Evolutionary conservation across 768 basidiomycete genomes (phyloP), one percentile per base, ranked within the genome.

Genomic region (Melanogaster broomeanus): DNA sequence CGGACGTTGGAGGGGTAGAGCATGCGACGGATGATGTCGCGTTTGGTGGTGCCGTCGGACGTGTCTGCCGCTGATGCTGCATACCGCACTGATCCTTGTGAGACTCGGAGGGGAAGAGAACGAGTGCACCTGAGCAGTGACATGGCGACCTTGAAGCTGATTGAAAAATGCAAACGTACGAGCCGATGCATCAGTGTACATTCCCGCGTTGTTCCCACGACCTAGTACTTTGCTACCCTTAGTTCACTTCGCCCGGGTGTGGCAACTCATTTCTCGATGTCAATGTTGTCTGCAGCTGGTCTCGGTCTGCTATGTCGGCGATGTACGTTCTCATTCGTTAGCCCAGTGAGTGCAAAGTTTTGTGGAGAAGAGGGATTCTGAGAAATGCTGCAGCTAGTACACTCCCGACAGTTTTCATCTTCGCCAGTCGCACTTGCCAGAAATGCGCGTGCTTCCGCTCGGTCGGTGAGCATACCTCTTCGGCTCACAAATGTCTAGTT

Each of bases 1-100:
- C 84, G 84, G 47, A 88, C 67, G 64, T 88, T 90, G 38, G 79
- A 74, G 2, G 93, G 93, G 69, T 93, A 96, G 52, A 96, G 82
- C 42, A 80, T 77, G 61, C 84, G 84, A 53, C 90, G 88, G 48
- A 95, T 84, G 55, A 81, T 78, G 47, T 92, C 86, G 61, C 81
- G 79, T 61, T 80, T 80, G 31, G 84, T 82, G 63, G 89, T 88
- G 28, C 65, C 68, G 19, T 69, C 67, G 28, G 47, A 15, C 4
- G 61, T 52, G 41, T 49, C 53, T 2, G 72, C 67, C 43, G 65
- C 67, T 51, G 69, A 48, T 15, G 57, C 62, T 55, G 81, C 82
- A 63, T 73, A 62, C 38, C 79, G 76, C 39, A 75, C 72, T 19
- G 69, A 71, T 31, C 61, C 63, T 34, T 65, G 72, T 11, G 64